Base-by-base conservation (phyloP, 805 yeast genomes). In the Candida tallmaniae region DNA sequence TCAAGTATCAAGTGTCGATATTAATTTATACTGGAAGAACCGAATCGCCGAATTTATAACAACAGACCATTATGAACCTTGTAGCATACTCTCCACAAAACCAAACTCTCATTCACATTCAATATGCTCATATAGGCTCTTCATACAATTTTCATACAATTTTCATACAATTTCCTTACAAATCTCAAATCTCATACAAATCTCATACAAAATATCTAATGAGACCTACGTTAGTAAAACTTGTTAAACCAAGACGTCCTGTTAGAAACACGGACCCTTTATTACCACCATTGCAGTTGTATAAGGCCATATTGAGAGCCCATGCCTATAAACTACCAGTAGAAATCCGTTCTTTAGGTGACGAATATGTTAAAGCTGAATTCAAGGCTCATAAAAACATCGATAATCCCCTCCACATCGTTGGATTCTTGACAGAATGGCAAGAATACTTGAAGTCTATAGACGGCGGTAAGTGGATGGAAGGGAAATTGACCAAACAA, bases 401-500 rank as follows among this genome's bases (percentile, higher is more conserved):
- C 5, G 96, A 87, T 45, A 88, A 93, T 56, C 97, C 99, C 3
- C 68, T 87, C 16, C 95, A 90, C 52, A 87, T 93, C 22, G 88
- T 93, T 8, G 98, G 97, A 8, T 93, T 93, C 48, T 68, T 93
- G 41, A 78, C 95, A 1, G 81, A 86, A 40, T 93, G 99, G 99
- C 98, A 93, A 58, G 90, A 82, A 41, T 84, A 84, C 49, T 66
- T 83, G 41, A 62, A 69, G 9, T 62, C 65, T 54, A 72, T 84
- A 16, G 72, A 76, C 19, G 76, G 65, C 4, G 70, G 67, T 0
- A 42, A 44, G 6, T 68, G 73, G 71, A 47, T 55, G 45, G 55
- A 58, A 26, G 68, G 65, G 10, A 62, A 60, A 42, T 62, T 93
- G 52, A 79, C 80, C 14, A 64, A 74, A 42, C 68, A 67, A 22